phyloP scores from a whole-genome alignment of 345 rosid genomes.

The Syzygium aqueum region DNA sequence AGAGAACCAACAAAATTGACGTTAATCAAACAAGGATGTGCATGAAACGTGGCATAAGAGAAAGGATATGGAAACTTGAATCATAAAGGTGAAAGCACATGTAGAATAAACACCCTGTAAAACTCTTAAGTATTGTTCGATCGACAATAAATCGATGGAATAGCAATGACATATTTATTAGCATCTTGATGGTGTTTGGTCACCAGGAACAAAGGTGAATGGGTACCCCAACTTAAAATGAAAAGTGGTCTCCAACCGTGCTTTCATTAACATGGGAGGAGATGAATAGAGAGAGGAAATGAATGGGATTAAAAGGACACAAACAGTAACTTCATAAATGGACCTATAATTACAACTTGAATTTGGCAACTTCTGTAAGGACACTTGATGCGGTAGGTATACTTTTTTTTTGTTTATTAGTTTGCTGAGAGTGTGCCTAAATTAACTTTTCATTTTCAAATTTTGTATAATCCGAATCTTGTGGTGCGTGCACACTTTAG shows the following conservation, averaged over 20 bases:
- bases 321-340: not conserved
- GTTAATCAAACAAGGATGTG: not conserved
- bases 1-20: not conserved
- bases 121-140: not conserved
- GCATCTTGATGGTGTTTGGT: not conserved
- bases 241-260: not conserved
- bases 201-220: not conserved
- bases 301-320: not conserved
- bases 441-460: not conserved
- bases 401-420: not conserved
- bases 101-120: not conserved
- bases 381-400: not conserved
- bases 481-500: not conserved
- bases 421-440: not conserved
- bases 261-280: not conserved
- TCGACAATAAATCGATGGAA: not conserved
- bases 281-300: not conserved
- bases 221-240: not conserved
- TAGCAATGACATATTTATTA: not conserved
- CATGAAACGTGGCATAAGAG: not conserved
- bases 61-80: no score
- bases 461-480: not conserved
- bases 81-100: not conserved
- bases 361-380: not conserved
- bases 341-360: not conserved